Evolutionary conservation across 2,329 filamentous ascomycete species (phyloP), one percentile per base, ranked within the genome.

Genomic region (Trichoderma gracile): DNA sequence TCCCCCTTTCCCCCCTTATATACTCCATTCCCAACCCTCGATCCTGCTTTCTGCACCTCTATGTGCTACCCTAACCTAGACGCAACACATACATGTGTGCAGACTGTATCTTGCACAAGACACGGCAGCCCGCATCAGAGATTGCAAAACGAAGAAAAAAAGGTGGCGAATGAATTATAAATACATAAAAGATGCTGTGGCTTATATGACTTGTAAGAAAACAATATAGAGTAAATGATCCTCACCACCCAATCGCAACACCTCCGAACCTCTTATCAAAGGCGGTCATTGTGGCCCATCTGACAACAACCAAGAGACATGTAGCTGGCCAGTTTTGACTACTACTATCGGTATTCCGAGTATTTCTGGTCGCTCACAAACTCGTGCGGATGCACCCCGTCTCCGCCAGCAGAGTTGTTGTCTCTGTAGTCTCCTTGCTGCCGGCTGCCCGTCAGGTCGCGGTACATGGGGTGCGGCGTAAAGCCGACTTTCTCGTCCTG

Each of bases 391-490:
- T 27, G 30, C 17, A 56, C 46, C 33, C 23, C 46, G 33, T 58
- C 27, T 43, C 40, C 23, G 21, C 30, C 47, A 21, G 40, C 58
- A 27, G 43, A 46, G 19, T 38, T 50, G 23, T 57, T 38, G 19
- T 40, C 46, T 15, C 55, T 43, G 21, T 66, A 64, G 14, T 75
- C 72, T 66, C 58, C 23, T 8, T 27, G 38, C 17, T 53, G 58
- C 17, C 58, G 58, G 25, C 42, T 21, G n/a, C n/a, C 40, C 8
- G 60, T 63, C 43, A 63, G 30, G 21, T 55, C 60, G 30, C 60
- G 60, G 4, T 40, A 55, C 60, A 63, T 49, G 23, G 60, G 40
- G 42, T 30, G 47, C 12, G 50, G 21, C 21, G 52, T 17, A 30
- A 21, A 27, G 59, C 38, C 50, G 42, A 19, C 33, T 14, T 38